phyloP scores from a whole-genome alignment of 257 asterid species.

The Pogostemon cablin region DNA sequence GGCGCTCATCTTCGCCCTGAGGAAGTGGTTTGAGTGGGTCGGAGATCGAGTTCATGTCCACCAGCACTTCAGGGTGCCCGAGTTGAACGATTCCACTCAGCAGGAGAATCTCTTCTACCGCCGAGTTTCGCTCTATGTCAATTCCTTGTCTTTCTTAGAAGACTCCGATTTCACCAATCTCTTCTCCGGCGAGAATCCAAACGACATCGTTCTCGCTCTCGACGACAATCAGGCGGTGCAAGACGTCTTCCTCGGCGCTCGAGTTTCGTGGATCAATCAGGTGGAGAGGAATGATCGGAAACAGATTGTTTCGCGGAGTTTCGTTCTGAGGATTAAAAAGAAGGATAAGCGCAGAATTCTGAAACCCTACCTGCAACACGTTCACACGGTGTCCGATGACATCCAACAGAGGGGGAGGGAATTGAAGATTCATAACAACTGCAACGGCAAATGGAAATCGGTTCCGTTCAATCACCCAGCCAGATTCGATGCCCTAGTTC shows the following conservation, averaged over 20 bases:
- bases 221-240: slow-evolving; percentile 49
- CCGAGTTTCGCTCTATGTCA: slow-evolving; percentile 55
- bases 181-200: slow-evolving; percentile 51
- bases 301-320: slow-evolving; percentile 41
- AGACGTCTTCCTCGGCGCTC: slow-evolving; percentile 65
- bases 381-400: slow-evolving; percentile 57
- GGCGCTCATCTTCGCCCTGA: slow-evolving; percentile 56
- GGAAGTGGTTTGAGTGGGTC: slow-evolving; percentile 56
- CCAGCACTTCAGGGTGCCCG: slow-evolving; percentile 65
- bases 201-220: slow-evolving; percentile 54
- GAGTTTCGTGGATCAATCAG: slow-evolving; percentile 49
- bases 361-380: slow-evolving; percentile 64
- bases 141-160: slow-evolving; percentile 54
- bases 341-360: slow-evolving; percentile 63
- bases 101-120: slow-evolving; percentile 54
- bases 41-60: slow-evolving; percentile 69
- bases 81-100: slow-evolving; percentile 56
- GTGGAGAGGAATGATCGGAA: slow-evolving; percentile 29
- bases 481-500: slow-evolving; percentile 53
- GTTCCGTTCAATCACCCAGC: slow-evolving; percentile 62
- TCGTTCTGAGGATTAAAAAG: slow-evolving; percentile 50
- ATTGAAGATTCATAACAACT: slow-evolving; percentile 43
- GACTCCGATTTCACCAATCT: slow-evolving; percentile 68
- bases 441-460: slow-evolving; percentile 53
- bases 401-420: slow-evolving; percentile 48